Evolutionary conservation across 2,329 filamentous ascomycete species (phyloP).

Genomic region (Orbilia brochopaga): DNA sequence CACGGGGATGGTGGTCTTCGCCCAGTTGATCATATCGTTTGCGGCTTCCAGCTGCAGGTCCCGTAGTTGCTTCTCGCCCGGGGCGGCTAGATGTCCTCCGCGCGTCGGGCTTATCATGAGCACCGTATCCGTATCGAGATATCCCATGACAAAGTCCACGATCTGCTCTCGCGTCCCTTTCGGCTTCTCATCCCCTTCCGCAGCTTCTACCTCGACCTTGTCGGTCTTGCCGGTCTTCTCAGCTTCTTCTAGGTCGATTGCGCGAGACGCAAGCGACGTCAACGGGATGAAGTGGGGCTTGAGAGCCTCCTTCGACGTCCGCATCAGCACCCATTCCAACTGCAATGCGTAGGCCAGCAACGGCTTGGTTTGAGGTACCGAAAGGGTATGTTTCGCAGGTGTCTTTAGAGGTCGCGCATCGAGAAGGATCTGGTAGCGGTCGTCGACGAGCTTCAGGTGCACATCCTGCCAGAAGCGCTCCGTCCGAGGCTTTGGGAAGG

Average conservation of each 20-base stretch:
- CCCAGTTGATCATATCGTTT: slow-evolving; percentile 71
- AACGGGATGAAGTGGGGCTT: slow-evolving; percentile 88
- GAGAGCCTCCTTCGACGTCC: slow-evolving; percentile 77
- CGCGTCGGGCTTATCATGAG: slow-evolving; percentile 81
- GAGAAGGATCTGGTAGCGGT: slow-evolving; percentile 32
- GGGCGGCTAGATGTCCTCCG: slow-evolving; percentile 61
- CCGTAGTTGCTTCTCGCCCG: slow-evolving; percentile 67
- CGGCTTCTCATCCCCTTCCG: slow-evolving; percentile 57
- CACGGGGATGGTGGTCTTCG: slow-evolving; percentile 79
- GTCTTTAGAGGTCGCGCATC: slow-evolving; percentile 73
- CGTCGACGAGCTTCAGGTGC: slow-evolving; percentile 32
- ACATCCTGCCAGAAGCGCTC: slow-evolving; percentile 50
- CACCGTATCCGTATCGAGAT: slow-evolving; percentile 88
- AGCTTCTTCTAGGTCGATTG: slow-evolving; percentile 76
- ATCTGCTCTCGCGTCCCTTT: slow-evolving; percentile 68
- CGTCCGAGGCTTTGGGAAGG: slow-evolving; percentile 28
- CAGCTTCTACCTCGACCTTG: slow-evolving; percentile 14
- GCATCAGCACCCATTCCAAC: slow-evolving; percentile 87
- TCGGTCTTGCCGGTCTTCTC: slow-evolving; percentile 61
- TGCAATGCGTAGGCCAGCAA: slow-evolving; percentile 85
- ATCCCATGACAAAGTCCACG: slow-evolving; percentile 74
- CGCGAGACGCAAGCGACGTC: slow-evolving; percentile 82
- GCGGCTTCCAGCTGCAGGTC: slow-evolving; percentile 74
- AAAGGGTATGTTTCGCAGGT: slow-evolving; percentile 70
- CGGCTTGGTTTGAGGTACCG: slow-evolving; percentile 75